phyloP scores from a whole-genome alignment of 352 stramenopile genomes.

The Pythium pyrilobum region DNA sequence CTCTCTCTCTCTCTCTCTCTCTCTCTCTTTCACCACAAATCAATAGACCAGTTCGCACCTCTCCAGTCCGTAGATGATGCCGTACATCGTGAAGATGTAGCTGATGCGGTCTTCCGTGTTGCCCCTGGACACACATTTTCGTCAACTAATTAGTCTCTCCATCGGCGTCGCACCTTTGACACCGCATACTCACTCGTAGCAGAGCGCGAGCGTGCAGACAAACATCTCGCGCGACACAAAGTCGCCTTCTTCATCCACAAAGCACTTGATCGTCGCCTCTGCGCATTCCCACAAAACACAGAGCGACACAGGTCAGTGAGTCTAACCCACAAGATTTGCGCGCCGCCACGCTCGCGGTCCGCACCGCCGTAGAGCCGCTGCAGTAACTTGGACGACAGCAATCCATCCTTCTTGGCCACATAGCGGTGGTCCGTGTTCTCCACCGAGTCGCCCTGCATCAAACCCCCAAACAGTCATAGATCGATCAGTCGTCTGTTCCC shows the following conservation, averaged over 20 bases:
- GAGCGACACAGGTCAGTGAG: not conserved
- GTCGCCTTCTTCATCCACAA: constrained; percentile 50
- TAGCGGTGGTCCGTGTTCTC: constrained; percentile 61
- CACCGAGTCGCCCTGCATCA: constrained; percentile 51
- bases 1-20: not conserved
- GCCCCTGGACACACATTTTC: constrained; percentile 30
- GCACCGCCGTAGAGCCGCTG: constrained; percentile 68
- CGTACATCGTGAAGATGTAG: constrained; percentile 86
- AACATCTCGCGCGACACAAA: constrained; percentile 69
- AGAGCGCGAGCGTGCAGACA: constrained; percentile 59
- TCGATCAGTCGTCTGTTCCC: too few species aligned
- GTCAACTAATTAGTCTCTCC: not conserved
- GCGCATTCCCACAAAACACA: not conserved
- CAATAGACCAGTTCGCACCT: constrained; percentile 26
- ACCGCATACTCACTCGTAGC: constrained; percentile 55
- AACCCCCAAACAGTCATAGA: not conserved
- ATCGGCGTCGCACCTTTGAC: not conserved
- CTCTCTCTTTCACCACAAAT: not conserved
- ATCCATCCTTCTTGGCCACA: constrained; percentile 58
- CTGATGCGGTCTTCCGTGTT: constrained; percentile 86
- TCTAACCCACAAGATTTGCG: not conserved
- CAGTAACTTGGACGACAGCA: constrained; percentile 74
- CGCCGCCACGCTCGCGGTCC: not conserved
- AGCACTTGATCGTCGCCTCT: constrained; percentile 63
- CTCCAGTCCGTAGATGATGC: constrained; percentile 62